Base-by-base conservation (phyloP, 768 basidiomycete species). In the Myochromella boudieri region DNA sequence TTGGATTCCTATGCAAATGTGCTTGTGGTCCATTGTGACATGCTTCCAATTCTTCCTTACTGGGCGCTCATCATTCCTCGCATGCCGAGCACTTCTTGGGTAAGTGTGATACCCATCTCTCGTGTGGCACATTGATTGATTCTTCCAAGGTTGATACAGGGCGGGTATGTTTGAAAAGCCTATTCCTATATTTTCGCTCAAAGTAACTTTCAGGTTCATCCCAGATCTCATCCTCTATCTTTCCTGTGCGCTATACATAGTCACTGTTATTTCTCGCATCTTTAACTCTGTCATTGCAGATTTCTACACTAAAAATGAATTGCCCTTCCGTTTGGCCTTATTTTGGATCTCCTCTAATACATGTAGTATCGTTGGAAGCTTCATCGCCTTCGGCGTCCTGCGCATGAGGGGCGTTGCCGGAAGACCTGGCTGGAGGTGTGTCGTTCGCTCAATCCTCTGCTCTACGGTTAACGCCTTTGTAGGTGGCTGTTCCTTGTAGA, bases 1-100 rank as follows among this genome's bases (percentile, higher is more conserved):
- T 20, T 84, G 79, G 81, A 81, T 82, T 60, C 79, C 81, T 4
- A 73, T 69, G 1, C 80, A 82, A 58, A 78, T 82, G 66, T 76
- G 74, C 42, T 49, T 72, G 14, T 81, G 78, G 79, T 74, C 76
- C 14, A 59, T 80, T 34, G 69, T 82, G 4, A 73, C 80, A 5
- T 54, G 71, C 18, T 60, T 58, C 21, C 83, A 84, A 55, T 83
- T 80, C 54, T 82, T 74, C 72, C 65, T 84, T 14, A 71, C 66
- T 0, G 81, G 80, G n/a, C 64, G 73, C 28, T 54, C 75, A 0
- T 66, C 72, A 1, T 84, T 84, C 59, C 64, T 83, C 12, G 43
- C 68, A 3, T 72, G 70, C 28, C 70, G 77, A 33, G 77, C 66
- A 40, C 65, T 79, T 25, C 71, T 81, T 29, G 78, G 76, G 70